phyloP scores from a whole-genome alignment of 2,329 filamentous ascomycete genomes.

The Chrysosporium keratinophilum region DNA sequence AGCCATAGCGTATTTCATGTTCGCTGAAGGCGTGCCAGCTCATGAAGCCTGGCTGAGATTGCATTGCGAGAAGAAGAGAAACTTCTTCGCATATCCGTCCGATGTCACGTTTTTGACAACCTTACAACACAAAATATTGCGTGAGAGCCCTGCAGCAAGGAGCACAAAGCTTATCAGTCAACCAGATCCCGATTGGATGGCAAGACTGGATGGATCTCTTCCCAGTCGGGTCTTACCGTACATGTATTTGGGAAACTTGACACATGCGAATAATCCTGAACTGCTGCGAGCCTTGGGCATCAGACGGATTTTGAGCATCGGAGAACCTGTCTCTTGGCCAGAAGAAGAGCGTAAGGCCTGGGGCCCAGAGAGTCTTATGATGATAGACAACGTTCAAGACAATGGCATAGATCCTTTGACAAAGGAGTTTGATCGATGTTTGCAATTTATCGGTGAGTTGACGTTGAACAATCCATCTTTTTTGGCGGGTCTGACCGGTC shows the following conservation, averaged over 20 bases:
- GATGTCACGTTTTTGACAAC: conserved; percentile 74
- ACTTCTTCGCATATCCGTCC: conserved; percentile 91
- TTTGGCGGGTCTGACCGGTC: background rate
- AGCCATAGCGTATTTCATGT: conserved; percentile 86
- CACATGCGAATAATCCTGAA: conserved; percentile 87
- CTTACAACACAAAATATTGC: conserved; percentile 67
- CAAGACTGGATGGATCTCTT: conserved; percentile 75
- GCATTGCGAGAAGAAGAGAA: conserved; percentile 69
- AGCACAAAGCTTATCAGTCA: conserved; percentile 18
- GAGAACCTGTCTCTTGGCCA: conserved; percentile 75
- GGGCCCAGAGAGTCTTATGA: conserved; percentile 67
- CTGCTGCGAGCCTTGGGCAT: conserved; percentile 73
- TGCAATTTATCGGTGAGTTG: conserved; percentile 80
- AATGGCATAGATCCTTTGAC: conserved; percentile 92
- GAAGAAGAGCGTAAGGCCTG: conserved; percentile 60
- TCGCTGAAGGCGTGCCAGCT: conserved; percentile 68
- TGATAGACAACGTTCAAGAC: conserved; percentile 80
- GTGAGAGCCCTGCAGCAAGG: conserved; percentile 27
- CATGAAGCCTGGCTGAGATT: conserved; percentile 80
- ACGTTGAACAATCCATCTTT: background rate
- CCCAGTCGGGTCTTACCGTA: conserved; percentile 83
- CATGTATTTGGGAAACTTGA: conserved; percentile 90
- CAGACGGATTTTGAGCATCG: conserved; percentile 77
- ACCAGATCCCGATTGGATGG: conserved; percentile 64
- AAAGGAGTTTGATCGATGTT: conserved; percentile 70